A percentile compares a stretch with the other conserved stretches of the same genome.
Evolutionary conservation across 2,329 filamentous ascomycete genomes (phyloP).

Genomic region (Fusarium proliferatum): DNA sequence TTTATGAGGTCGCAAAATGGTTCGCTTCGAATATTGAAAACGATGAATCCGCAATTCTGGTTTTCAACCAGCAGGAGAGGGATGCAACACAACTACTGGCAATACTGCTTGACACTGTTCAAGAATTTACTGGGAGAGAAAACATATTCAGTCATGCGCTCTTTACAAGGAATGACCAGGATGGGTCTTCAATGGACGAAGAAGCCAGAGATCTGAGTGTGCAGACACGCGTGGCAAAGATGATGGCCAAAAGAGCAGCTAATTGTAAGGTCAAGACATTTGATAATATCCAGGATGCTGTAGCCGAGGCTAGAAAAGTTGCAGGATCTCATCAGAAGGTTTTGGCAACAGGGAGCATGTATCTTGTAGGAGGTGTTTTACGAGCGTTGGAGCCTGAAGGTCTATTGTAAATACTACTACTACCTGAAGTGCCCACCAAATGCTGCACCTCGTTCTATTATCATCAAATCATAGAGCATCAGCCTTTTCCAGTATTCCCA

Average conservation of each 20-base stretch:
- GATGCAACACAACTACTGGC: constrained; percentile 75
- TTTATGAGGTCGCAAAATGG: constrained; percentile 81
- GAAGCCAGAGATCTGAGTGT: constrained; percentile 65
- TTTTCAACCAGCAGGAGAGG: constrained; percentile 95
- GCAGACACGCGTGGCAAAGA: constrained; percentile 72
- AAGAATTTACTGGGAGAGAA: constrained; percentile 50
- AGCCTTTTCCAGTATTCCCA: constrained; percentile 61
- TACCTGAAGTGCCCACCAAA: neutral
- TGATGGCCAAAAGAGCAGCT: constrained; percentile 68
- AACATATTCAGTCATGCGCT: constrained; percentile 76
- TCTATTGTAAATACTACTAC: constrained; percentile 45
- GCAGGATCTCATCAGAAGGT: constrained; percentile 63
- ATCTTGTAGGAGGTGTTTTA: constrained; percentile 83
- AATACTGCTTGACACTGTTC: constrained; percentile 69
- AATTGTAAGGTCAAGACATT: constrained; percentile 59
- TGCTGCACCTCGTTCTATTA: neutral
- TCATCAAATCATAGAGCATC: constrained; percentile 52
- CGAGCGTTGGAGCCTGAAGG: constrained; percentile 71
- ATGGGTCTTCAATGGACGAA: constrained; percentile 16
- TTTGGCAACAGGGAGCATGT: constrained; percentile 84
- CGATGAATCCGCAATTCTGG: constrained; percentile 62
- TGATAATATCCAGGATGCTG: constrained; percentile 78
- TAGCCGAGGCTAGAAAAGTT: constrained; percentile 64
- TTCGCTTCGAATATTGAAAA: constrained; percentile 66
- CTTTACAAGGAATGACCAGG: constrained; percentile 79